A percentile compares a stretch with the other conserved stretches of the same genome.
Conservation (phyloP, 208 protist genomes). For the Leishmania mexicana region DNA sequence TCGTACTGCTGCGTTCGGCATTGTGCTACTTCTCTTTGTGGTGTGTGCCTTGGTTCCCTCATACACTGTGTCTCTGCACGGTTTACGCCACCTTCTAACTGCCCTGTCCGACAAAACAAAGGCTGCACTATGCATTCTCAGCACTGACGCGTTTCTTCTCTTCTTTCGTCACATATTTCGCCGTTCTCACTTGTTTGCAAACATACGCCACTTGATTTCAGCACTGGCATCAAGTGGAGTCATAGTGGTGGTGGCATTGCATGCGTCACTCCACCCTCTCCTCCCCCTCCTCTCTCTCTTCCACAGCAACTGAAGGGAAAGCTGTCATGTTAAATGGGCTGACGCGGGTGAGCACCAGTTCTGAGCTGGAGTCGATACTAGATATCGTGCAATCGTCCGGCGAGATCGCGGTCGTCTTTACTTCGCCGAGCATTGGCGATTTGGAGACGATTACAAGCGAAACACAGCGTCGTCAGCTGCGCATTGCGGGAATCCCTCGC, state of each 20-base stretch:
- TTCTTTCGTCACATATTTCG: neutral
- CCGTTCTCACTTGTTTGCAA: neutral
- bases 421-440: slow-evolving; percentile 52
- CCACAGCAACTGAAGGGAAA: neutral
- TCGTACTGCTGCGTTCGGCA: neutral
- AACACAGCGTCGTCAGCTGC: slow-evolving; percentile 58
- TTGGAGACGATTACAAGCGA: slow-evolving; percentile 71
- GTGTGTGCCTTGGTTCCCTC: neutral
- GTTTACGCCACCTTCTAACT: neutral
- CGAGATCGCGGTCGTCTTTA: slow-evolving; percentile 63
- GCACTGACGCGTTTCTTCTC: neutral
- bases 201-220: neutral
- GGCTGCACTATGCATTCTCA: neutral
- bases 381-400: slow-evolving; percentile 64
- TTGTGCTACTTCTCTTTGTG: neutral
- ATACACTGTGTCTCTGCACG: neutral
- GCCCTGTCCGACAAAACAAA: neutral
- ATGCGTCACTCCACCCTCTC: neutral
- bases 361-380: slow-evolving; percentile 30
- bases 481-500: slow-evolving; percentile 65
- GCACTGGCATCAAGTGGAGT: neutral
- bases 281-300: neutral
- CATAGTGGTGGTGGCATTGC: neutral
- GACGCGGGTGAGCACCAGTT: slow-evolving; percentile 11
- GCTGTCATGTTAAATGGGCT: slow-evolving; percentile 16